These are phyloP conservation scores for Globisporangium nodosum DNA, from an alignment of 352 stramenopile genomes.

Conservation along the genomic window DNA sequence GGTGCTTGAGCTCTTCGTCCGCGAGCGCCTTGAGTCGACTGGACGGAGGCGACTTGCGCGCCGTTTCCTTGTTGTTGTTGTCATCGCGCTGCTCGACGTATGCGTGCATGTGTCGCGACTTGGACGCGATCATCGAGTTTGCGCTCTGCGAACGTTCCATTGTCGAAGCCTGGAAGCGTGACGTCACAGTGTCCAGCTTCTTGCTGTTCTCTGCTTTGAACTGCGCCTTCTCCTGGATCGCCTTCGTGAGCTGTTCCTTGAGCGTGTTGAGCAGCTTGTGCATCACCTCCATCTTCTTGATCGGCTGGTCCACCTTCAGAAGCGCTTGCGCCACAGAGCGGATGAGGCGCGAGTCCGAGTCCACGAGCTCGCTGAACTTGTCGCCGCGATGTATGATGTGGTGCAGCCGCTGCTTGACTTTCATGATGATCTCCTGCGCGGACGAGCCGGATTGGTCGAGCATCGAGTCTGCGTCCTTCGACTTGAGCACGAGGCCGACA, in stretches of 20 bases:
- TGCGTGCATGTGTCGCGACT: slow-evolving; percentile 49
- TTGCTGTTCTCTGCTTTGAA: slow-evolving; percentile 42
- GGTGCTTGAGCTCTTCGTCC: slow-evolving; percentile 61
- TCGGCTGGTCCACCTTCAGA: slow-evolving; percentile 88
- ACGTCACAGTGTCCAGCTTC: slow-evolving; percentile 33
- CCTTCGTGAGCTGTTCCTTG: slow-evolving; percentile 88
- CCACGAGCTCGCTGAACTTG: slow-evolving; percentile 71
- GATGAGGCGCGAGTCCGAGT: slow-evolving; percentile 73
- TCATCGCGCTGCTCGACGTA: slow-evolving; percentile 34
- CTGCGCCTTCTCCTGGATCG: slow-evolving; percentile 73
- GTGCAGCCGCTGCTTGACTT: slow-evolving; percentile 84
- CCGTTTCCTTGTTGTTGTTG: slow-evolving; percentile 30
- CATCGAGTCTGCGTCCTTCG: slow-evolving; percentile 93
- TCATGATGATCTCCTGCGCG: slow-evolving; percentile 88
- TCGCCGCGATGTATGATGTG: slow-evolving; percentile 83
- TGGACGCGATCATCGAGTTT: slow-evolving; percentile 38
- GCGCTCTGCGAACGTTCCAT: slow-evolving; percentile 67
- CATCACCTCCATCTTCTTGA: slow-evolving; percentile 90
- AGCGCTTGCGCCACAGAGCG: slow-evolving; percentile 77
- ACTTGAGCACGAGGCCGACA: slow-evolving; percentile 90
- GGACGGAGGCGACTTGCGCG: not conserved
- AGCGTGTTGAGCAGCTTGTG: slow-evolving; percentile 91
- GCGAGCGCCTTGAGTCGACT: slow-evolving; percentile 15
- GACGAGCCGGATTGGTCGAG: slow-evolving; percentile 97
- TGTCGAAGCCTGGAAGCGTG: slow-evolving; percentile 18